Percentiles rank a stretch among this genome's conserved stretches.
These are phyloP conservation scores for Trichoderma lentiforme DNA, from an alignment of 2,329 filamentous ascomycete species.

Conservation along the genomic window DNA sequence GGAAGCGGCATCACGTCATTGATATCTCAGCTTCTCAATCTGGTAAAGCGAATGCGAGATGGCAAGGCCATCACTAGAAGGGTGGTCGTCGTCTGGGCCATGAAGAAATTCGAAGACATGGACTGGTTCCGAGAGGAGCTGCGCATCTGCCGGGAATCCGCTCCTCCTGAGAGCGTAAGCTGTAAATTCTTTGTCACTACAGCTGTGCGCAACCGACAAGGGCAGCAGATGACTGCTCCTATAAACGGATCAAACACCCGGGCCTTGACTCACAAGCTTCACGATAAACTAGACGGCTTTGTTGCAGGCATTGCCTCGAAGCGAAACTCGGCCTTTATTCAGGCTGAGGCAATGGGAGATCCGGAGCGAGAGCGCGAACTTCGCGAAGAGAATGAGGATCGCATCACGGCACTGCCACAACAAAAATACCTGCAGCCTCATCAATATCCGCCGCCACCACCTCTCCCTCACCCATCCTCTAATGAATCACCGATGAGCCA, in stretches of 20 bases:
- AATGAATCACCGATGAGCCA: conserved; percentile 30
- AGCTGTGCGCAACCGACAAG: conserved; percentile 43
- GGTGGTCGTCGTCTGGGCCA: conserved; percentile 89
- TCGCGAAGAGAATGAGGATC: conserved; percentile 78
- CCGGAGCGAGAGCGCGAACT: conserved; percentile 75
- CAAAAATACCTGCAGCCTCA: conserved; percentile 61
- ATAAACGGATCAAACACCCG: conserved; percentile 35
- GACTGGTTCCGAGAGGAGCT: conserved; percentile 97
- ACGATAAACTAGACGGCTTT: conserved; percentile 83
- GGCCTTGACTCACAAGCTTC: conserved; percentile 71
- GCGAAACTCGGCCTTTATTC: conserved; percentile 78
- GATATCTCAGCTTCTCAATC: conserved; percentile 82
- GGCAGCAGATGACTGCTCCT: conserved; percentile 46
- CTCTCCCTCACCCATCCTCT: conserved; percentile 25
- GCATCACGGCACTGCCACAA: conserved; percentile 75
- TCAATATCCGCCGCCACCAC: conserved; percentile 30
- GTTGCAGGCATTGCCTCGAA: conserved; percentile 85
- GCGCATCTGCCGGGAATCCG: conserved; percentile 83
- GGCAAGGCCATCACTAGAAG: conserved; percentile 89
- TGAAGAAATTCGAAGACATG: conserved; percentile 88
- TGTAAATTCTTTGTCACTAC: conserved; percentile 95
- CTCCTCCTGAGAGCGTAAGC: conserved; percentile 81
- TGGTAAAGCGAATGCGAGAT: conserved; percentile 96
- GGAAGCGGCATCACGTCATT: conserved; percentile 93
- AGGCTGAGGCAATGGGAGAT: conserved; percentile 76